Evolutionary conservation across 2,329 filamentous ascomycete genomes (phyloP), one percentile per base, ranked within the genome.

Genomic region (Cladosporium sphaerospermum): DNA sequence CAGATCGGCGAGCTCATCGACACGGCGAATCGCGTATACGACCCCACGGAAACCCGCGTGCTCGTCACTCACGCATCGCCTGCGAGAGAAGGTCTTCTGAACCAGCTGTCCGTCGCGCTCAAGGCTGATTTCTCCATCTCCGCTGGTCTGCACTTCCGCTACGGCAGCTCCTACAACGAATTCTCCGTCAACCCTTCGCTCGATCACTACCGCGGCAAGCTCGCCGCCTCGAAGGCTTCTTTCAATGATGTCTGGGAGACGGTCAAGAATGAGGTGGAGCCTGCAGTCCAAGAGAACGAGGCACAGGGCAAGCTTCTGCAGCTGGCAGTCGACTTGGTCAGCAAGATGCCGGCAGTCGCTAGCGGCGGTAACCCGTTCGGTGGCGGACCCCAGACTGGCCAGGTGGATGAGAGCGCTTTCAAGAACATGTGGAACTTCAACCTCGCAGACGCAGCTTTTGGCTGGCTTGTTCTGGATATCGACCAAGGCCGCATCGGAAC

Each of bases 371-470:
- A 97, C 69, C 93, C 93, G 5, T 99, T 99, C 66, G 93, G 93
- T 42, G 92, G 92, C 11, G 88, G 89, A 31, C 84, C 78, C 50
- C 80, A 82, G 54, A 85, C 89, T 47, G 93, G 93, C 32, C 88
- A 95, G 66, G 90, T 99, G 14, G 93, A 99, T 59, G 93, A 99
- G 76, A 96, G 91, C 64, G 93, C 93, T 1, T 99, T 99, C 81
- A 99, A 99, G 78, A 99, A 99, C 70, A 97, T 97, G 93, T 99
- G 93, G 93, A 99, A 99, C 73, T 99, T 99, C 75, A 97, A 97
- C 71, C 74, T 99, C 60, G 93, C 93, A 31, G 93, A 99, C 75
- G 93, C 93, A 52, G 92, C 93, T 16, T 99, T 97, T 69, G 93
- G 93, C 56, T 99, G 90, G 78, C 78, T 99, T 48, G 90, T 97